A percentile compares a stretch with the other conserved stretches of the same genome.
Evolutionary conservation across 306 rosid species (phyloP).

Genomic region (Hylodesmum podocarpum): DNA sequence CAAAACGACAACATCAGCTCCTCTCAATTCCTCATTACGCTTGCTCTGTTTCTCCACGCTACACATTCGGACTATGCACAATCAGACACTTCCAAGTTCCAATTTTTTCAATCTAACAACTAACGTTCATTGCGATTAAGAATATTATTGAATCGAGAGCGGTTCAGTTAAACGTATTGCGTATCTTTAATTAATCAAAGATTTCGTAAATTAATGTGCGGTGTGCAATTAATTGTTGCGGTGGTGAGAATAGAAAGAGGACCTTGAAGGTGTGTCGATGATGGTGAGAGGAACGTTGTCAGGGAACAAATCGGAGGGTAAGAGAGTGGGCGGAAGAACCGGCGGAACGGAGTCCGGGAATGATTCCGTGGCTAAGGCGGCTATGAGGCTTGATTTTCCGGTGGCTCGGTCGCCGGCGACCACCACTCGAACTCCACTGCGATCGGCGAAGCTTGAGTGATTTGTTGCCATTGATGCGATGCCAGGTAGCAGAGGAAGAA

Average conservation of each 20-base stretch:
- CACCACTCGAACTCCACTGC: conserved; percentile 59
- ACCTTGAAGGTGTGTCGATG: conserved; percentile 86
- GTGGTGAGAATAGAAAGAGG: background rate
- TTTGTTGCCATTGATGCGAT: conserved; percentile 32
- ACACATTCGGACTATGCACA: background rate
- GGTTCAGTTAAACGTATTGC: conserved; percentile 7
- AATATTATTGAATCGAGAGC: no score
- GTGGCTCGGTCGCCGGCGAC: conserved; percentile 79
- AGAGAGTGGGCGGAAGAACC: conserved; percentile 70
- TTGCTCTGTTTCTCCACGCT: conserved; percentile 69
- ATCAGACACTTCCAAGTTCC: background rate
- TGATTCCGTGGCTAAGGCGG: conserved; percentile 60
- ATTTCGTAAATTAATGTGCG: background rate
- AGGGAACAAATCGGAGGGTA: conserved; percentile 73
- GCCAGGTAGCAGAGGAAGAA: background rate
- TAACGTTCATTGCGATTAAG: background rate
- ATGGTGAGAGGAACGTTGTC: conserved; percentile 68
- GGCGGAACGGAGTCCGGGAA: conserved; percentile 59
- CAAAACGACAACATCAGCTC: conserved; percentile 77
- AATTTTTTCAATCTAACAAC: background rate
- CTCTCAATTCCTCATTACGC: conserved; percentile 73
- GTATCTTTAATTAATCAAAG: background rate
- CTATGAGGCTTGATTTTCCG: conserved; percentile 84
- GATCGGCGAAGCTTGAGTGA: background rate
- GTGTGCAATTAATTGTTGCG: background rate